A percentile compares a stretch with the other conserved stretches of the same genome.
These are phyloP conservation scores for Microdochium paspali DNA, from an alignment of 2,329 filamentous ascomycete genomes.

Conservation along the genomic window DNA sequence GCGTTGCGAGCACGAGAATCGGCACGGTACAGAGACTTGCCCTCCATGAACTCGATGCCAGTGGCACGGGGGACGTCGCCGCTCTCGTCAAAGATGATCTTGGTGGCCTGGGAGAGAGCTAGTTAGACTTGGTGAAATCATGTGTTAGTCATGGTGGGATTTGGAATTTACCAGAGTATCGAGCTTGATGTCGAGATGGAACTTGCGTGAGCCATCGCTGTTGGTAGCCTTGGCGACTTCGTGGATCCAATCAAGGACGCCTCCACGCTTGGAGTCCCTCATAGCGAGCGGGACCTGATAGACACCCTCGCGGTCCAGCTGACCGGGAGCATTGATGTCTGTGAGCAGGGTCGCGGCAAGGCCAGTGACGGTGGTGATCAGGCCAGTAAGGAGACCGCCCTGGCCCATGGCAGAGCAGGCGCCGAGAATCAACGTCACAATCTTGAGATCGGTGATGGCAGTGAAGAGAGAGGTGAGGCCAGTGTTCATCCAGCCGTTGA, in stretches of 20 bases:
- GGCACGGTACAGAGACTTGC: conserved; percentile 29
- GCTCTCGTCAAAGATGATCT: conserved; percentile 25
- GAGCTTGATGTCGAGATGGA: conserved; percentile 26
- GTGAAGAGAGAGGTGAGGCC: conserved; percentile 34
- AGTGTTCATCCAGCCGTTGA: conserved; percentile 42
- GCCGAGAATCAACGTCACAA: conserved; percentile 33
- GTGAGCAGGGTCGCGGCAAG: conserved; percentile 22
- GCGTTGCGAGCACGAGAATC: conserved; percentile 23
- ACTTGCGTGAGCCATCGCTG: conserved; percentile 29
- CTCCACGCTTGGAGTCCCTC: conserved; percentile 29
- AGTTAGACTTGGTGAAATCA: too few relatives aligned
- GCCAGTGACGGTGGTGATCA: conserved; percentile 14
- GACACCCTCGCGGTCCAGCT: conserved; percentile 25
- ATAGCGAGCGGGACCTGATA: conserved; percentile 45
- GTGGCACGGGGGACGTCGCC: conserved; percentile 21
- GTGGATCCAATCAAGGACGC: conserved; percentile 41
- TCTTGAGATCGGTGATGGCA: conserved; percentile 32
- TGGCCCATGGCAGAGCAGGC: conserved; percentile 34
- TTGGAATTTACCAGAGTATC: conserved; percentile 26
- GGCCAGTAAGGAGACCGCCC: conserved; percentile 18
- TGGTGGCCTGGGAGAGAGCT: conserved; percentile 14
- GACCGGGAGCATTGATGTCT: conserved; percentile 28
- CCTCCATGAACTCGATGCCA: conserved; percentile 30
- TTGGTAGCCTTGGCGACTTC: conserved; percentile 35
- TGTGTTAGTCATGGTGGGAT: too few relatives aligned